Evolutionary conservation across 768 basidiomycete species (phyloP), one percentile per base, ranked within the genome.

Genomic region (Xerocomus potaroensis): DNA sequence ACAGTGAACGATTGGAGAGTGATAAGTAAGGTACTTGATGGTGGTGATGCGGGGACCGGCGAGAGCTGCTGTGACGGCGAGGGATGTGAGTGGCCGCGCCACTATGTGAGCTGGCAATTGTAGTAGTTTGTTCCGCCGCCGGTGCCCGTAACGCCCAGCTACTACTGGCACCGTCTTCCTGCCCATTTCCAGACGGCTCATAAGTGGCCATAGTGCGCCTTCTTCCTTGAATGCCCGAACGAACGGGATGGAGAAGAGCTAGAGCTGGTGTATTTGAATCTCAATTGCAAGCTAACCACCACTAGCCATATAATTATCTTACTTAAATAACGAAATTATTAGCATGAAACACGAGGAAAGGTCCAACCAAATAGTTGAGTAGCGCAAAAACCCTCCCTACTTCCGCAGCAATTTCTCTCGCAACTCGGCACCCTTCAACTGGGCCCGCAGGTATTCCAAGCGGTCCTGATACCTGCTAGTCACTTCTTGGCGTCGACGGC

Each of bases 351-450:
- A 56, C 29, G 40, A 48, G 22, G 41, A 10, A 10, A 53, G 49
- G n/a, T n/a, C n/a, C n/a, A 45, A 55, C 36, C 42, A 41, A 27
- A 15, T 30, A 9, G 31, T 26, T 30, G 26, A 26, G 26, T 24
- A 34, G 15, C 42, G 38, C 26, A 38, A 35, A 45, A 46, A 37
- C 24, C n/a, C 34, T 41, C 21, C 36, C 72, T 55, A 81, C 62
- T 76, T 83, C 61, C 77, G 80, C 71, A 85, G 54, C 55, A 91
- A 66, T 63, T 88, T 87, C 70, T 91, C 90, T 52, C 85, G 86
- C 58, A 91, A 62, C 68, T 90, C 84, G 2, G 87, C 89, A 16
- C 85, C 84, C 67, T 89, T 90, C 60, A 91, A 61, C 67, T 86
- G 84, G 30, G 89, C 89, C 29, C 84, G 78, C 55, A 91, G 69